phyloP scores from a whole-genome alignment of 2,329 filamentous ascomycete species.

The Calonectria pseudoturangicola region DNA sequence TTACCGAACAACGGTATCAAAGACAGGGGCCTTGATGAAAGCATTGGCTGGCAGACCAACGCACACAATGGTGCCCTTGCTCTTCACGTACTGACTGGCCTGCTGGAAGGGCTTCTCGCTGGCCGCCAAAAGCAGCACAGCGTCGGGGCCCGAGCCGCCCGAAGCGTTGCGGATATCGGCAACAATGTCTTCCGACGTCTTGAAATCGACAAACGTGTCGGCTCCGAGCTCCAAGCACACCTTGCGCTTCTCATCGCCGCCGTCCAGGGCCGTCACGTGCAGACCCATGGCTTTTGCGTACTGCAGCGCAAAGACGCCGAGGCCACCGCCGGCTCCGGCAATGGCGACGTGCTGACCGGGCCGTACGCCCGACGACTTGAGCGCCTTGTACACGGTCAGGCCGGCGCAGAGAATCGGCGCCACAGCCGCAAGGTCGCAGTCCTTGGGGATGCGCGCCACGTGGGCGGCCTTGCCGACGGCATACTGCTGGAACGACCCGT shows the following conservation, averaged over 20 bases:
- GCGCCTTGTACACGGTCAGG: constrained; percentile 88
- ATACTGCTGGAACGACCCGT: constrained; percentile 94
- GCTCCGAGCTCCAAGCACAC: constrained; percentile 83
- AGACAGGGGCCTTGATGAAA: constrained; percentile 87
- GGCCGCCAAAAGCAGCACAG: constrained; percentile 88
- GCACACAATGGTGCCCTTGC: constrained; percentile 86
- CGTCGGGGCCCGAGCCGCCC: constrained; percentile 87
- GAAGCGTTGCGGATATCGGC: constrained; percentile 82
- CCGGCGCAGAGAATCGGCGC: constrained; percentile 88
- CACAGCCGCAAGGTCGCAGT: constrained; percentile 82
- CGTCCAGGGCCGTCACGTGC: constrained; percentile 84
- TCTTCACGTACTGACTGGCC: constrained; percentile 87
- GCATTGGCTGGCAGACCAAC: constrained; percentile 91
- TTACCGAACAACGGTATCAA: constrained; percentile 82
- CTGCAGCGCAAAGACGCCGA: constrained; percentile 85
- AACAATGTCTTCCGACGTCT: constrained; percentile 82
- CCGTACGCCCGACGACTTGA: constrained; percentile 84
- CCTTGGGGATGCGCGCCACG: constrained; percentile 85
- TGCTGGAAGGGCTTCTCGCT: constrained; percentile 94
- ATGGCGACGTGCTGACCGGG: constrained; percentile 87
- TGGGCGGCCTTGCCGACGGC: constrained; percentile 88
- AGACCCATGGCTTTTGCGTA: constrained; percentile 93
- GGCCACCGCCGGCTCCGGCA: constrained; percentile 87
- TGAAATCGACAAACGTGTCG: constrained; percentile 85
- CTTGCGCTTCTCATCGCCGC: constrained; percentile 85